Conservation (phyloP, 2,329 filamentous ascomycete species). For the Cladosporium cucumerinum region DNA sequence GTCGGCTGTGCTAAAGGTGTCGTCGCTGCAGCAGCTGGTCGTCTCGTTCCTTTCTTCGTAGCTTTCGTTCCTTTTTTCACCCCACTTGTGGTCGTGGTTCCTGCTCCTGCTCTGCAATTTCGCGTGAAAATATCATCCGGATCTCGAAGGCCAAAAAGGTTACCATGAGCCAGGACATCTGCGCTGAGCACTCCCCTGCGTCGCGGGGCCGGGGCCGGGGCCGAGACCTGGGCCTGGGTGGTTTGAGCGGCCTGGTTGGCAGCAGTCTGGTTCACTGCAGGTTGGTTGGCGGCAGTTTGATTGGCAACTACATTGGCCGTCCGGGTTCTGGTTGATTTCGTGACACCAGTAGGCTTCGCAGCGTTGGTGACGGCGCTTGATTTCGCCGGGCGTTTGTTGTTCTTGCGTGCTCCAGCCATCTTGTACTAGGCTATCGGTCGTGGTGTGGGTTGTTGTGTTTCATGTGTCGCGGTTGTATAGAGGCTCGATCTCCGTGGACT, state of each 20-base stretch:
- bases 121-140: not conserved
- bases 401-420: not conserved
- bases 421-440: not conserved
- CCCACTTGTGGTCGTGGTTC: not conserved
- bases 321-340: no score
- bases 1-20: not conserved
- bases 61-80: not conserved
- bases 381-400: not conserved
- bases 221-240: not conserved
- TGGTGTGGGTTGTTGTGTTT: not conserved
- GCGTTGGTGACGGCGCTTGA: not conserved
- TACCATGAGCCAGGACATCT: not conserved
- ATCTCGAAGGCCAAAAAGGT: not conserved
- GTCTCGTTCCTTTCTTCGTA: not conserved
- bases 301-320: not conserved
- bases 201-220: not conserved
- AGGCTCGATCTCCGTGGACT: no score
- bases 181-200: not conserved
- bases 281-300: not conserved
- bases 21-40: not conserved
- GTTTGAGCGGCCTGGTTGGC: not conserved
- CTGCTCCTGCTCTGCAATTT: not conserved
- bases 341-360: not conserved
- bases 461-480: not conserved
- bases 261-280: not conserved